These are phyloP conservation scores for Nannochloropsis gaditana DNA, from an alignment of 108 stramenopile genomes.

Conservation along the genomic window DNA sequence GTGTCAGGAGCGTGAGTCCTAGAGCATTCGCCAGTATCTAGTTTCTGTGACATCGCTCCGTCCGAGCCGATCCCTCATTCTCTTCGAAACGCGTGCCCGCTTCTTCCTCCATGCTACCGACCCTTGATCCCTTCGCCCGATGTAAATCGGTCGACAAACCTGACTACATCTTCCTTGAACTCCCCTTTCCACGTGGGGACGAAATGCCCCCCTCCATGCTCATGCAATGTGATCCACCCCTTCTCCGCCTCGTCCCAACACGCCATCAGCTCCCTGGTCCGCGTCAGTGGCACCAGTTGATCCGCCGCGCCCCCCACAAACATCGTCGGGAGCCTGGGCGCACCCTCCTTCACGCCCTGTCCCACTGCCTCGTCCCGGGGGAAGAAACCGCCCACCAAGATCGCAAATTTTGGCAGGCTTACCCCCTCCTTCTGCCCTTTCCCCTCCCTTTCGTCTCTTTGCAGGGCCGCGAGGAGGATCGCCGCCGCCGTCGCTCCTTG, in stretches of 20 bases:
- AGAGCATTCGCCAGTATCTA: too few relatives aligned
- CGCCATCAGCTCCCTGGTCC: neutral
- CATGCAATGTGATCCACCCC: neutral
- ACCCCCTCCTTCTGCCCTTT: neutral
- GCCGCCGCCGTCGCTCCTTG: slow-evolving; percentile 13
- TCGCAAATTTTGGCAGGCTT: neutral
- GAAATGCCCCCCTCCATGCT: neutral
- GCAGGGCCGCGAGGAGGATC: neutral
- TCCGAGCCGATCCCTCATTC: too few relatives aligned
- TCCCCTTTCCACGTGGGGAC: neutral
- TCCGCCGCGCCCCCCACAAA: neutral
- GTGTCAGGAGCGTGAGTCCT: too few relatives aligned
- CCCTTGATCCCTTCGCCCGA: too few relatives aligned
- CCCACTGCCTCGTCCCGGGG: neutral
- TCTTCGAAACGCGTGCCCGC: too few relatives aligned
- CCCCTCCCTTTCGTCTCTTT: neutral
- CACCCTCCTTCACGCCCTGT: neutral
- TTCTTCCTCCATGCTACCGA: too few relatives aligned
- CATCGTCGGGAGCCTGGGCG: neutral
- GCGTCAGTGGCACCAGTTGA: neutral
- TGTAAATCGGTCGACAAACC: neutral
- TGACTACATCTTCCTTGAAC: neutral
- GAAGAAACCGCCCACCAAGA: neutral
- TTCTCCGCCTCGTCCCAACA: neutral
- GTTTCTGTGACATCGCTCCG: too few relatives aligned